Evolutionary conservation across 2,329 filamentous ascomycete species (phyloP).

Genomic region (Calonectria honghensis): DNA sequence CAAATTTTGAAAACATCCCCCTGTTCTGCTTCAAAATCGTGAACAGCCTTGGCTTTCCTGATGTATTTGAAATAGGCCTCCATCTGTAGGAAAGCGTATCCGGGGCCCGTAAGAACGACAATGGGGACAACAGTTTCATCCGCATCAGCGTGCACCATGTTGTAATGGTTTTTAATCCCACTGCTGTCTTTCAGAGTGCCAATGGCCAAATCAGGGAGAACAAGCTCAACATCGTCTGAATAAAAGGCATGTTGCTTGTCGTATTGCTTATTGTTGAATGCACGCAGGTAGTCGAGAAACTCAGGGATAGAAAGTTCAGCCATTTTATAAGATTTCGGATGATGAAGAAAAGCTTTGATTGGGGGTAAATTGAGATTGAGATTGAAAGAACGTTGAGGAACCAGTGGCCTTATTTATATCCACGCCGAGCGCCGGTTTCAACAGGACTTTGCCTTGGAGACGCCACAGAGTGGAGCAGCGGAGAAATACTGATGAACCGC

Average conservation of each 20-base stretch:
- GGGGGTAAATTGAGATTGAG: background rate
- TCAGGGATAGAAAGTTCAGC: background rate
- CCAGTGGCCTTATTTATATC: background rate
- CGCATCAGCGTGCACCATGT: conserved; percentile 22
- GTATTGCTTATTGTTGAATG: conserved; percentile 34
- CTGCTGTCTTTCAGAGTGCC: conserved; percentile 2
- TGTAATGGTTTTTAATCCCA: conserved; percentile 29
- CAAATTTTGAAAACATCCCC: conserved; percentile 34
- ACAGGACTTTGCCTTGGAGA: background rate
- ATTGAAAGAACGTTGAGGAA: background rate
- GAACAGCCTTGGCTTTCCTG: conserved; percentile 24
- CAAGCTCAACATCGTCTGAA: conserved; percentile 15
- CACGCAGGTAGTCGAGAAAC: conserved; percentile 24
- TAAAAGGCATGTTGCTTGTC: conserved; percentile 26
- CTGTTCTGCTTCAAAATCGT: conserved; percentile 33
- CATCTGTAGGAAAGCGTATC: conserved; percentile 30
- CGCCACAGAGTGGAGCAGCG: background rate
- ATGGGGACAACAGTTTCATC: conserved; percentile 29
- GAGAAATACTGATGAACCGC: background rate
- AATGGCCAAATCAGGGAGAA: conserved; percentile 18
- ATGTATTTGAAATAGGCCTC: conserved; percentile 29
- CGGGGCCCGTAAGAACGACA: conserved; percentile 18
- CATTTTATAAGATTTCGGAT: background rate
- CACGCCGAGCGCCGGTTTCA: background rate
- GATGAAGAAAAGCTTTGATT: background rate